Conservation (phyloP, 139 green algal species). For the Chlamydomonas sp. region DNA sequence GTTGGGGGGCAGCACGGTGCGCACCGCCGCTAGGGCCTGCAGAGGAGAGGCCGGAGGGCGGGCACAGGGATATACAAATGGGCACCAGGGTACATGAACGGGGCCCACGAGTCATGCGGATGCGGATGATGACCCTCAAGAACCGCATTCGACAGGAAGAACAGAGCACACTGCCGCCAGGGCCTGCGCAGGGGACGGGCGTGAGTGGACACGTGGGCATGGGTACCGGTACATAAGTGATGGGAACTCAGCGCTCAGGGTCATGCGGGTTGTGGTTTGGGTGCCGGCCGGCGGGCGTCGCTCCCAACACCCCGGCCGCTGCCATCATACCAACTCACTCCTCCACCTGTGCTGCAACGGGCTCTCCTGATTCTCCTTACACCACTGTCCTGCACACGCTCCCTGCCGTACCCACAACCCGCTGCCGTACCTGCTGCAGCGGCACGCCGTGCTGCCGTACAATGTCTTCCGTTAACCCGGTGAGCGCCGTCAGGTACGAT, state of each 20-base stretch:
- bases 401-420: not conserved
- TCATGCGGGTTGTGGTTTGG: too few species aligned
- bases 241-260: not conserved
- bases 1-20: slow-evolving; percentile 59
- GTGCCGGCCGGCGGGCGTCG: not conserved
- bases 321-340: too few species aligned
- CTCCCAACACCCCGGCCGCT: too few species aligned
- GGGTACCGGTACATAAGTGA: too few species aligned
- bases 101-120: too few species aligned
- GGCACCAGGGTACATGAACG: not conserved
- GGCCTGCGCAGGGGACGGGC: too few species aligned
- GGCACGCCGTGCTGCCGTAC: slow-evolving; percentile 75
- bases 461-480: slow-evolving; percentile 64
- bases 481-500: slow-evolving; percentile 90
- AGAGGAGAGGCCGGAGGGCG: not conserved
- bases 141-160: too few species aligned
- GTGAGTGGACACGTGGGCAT: too few species aligned
- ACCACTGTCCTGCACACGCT: not conserved
- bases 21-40: slow-evolving; percentile 49
- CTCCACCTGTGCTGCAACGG: too few species aligned
- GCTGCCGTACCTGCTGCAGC: slow-evolving; percentile 67
- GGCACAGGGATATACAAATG: too few species aligned
- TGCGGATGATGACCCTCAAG: too few species aligned
- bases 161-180: too few species aligned
- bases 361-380: not conserved